Base-by-base conservation (phyloP, 2,329 filamentous ascomycete genomes). In the Cordyceps cateniannulata region DNA sequence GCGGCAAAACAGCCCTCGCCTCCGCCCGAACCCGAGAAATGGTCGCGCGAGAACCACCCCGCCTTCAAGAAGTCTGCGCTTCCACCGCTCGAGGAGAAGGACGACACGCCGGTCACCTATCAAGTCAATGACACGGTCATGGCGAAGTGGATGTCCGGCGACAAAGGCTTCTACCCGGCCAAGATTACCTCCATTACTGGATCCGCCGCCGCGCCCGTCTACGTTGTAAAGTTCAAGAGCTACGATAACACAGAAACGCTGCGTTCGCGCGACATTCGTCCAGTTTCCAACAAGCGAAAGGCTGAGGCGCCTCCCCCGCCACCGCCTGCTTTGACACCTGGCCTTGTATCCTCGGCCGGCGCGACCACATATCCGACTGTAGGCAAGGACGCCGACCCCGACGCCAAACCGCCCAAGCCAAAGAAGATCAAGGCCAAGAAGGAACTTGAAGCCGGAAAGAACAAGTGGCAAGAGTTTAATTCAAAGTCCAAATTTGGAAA, bases 101-200 rank as follows among this genome's bases (percentile, higher is more conserved):
- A 80, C 32, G 76, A 82, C 35, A 73, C 75, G 2, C 77, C 81
- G 0, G 79, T 81, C 3, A 81, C 81, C 10, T 96, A 93, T 76
- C 85, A 89, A 61, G 90, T 96, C 65, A 96, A 96, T 71, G 95
- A 99, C 69, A 89, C 81, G 35, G 90, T 97, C 59, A 81, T 95
- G 73, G 95, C 93, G 51, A 93, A 93, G 75, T 99, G 93, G 91
- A 78, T 89, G 51, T 89, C 91, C 10, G 92, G 91, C 59, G 95
- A 99, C 75, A 91, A 90, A 70, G 84, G 84, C 25, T 97, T 93
- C 76, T 98, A 98, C 76, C 88, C 91, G 50, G 95, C 93, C 47
- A 88, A 91, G 69, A 96, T 99, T 73, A 93, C 91, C 56, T 93
- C 90, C 57, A 93, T 97, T 68, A 97, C 93, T 24, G 95, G 95